A percentile compares a stretch with the other conserved stretches of the same genome.
Evolutionary conservation across 1,139 yeast genomes (phyloP).

Genomic region (Suhomyces kunorum): DNA sequence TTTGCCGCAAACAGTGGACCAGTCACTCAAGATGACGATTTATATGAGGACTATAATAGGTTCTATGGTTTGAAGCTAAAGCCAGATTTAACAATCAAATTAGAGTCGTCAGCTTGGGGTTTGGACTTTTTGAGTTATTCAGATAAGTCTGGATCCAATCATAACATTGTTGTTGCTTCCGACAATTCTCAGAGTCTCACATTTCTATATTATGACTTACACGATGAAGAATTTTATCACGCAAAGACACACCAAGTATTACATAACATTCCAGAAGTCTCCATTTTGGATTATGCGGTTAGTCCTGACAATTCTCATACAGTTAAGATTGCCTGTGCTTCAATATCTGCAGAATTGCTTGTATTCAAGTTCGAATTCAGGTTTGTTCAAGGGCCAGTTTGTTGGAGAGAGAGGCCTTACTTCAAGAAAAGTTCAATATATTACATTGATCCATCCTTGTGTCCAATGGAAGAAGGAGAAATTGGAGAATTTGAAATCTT

Average conservation of each 20-base stretch:
- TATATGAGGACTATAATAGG: slow-evolving; percentile 10
- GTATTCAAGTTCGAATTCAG: slow-evolving; percentile 37
- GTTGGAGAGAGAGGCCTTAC: slow-evolving; percentile 20
- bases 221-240: slow-evolving; percentile 33
- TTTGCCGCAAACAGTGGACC: slow-evolving; percentile 5
- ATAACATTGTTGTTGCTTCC: slow-evolving; percentile 50
- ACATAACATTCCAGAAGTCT: slow-evolving; percentile 63
- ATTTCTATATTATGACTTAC: slow-evolving; percentile 36
- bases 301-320: slow-evolving; percentile 20
- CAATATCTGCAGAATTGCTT: slow-evolving; percentile 52
- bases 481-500: slow-evolving; percentile 15
- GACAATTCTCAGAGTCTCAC: slow-evolving; percentile 58
- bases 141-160: slow-evolving; percentile 25
- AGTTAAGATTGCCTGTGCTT: slow-evolving; percentile 39
- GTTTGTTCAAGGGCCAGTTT: slow-evolving; percentile 32
- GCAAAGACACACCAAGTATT: slow-evolving; percentile 44
- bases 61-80: slow-evolving; percentile 23
- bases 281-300: slow-evolving; percentile 34
- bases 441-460: slow-evolving; percentile 35
- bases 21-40: slow-evolving; percentile 1
- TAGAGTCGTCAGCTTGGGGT: slow-evolving; percentile 66
- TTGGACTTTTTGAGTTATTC: slow-evolving; percentile 40
- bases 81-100: slow-evolving; percentile 41
- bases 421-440: slow-evolving; percentile 19
- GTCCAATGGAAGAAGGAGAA: slow-evolving; percentile 25